Evolutionary conservation across 2,329 filamentous ascomycete species (phyloP), one percentile per base, ranked within the genome.

Genomic region (Alternaria conjuncta): DNA sequence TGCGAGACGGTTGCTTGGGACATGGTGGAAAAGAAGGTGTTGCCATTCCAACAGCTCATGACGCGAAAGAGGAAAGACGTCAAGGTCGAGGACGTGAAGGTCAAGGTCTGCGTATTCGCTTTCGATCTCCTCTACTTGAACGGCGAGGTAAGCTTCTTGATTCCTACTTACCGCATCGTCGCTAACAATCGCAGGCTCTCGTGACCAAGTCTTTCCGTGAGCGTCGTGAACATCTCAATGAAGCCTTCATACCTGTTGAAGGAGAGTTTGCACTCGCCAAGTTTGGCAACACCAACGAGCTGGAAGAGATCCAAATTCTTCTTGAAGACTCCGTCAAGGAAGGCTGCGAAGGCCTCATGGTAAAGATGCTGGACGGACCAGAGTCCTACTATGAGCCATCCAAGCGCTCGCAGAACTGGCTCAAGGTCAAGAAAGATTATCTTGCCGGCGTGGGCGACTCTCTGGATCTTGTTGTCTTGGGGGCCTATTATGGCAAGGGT

Each of bases 1-100:
- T 99, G 96, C 78, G 96, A 99, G 83, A 97, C 95, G 1, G 96
- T 98, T 12, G 96, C 92, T 1, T 98, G 96, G 95, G 96, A 99
- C 79, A 87, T 93, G n/a, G 86, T 87, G 2, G 93, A 96, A 84
- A 97, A 97, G 86, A 97, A 97, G 80, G 93, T 99, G 13, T 81
- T 99, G 43, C 96, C 96, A 0, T 99, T 99, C 84, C 96, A 99
- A 80, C 94, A 97, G 78, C 87, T 99, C 47, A 98, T 98, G 96
- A 98, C 96, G 13, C 88, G 96, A 58, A 99, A 99, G 84, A 91
- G 92, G 79, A 99, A 98, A 82, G 95, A 98, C 72, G 96, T 98
- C 75, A 97, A 97, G 79, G 86, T 92, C 8, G 94, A 97, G 76
- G 95, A 98, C 71, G 92, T 98, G 65, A 97, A 96, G 78, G 91